phyloP scores from a whole-genome alignment of 495 filamentous ascomycete genomes.

The Hyaloscypha finlandica region DNA sequence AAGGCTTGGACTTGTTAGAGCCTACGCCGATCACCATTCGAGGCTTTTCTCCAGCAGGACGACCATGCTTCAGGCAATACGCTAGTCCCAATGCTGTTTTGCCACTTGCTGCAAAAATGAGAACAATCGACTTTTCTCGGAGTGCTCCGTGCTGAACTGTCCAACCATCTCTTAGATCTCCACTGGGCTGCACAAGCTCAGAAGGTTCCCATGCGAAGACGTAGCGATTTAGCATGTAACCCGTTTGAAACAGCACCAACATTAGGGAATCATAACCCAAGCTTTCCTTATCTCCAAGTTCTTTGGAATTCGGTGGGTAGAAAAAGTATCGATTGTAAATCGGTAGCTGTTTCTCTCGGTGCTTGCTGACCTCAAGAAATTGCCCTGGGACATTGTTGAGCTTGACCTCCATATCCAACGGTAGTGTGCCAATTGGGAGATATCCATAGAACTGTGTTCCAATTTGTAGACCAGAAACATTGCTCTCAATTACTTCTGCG shows the following conservation, averaged over 20 bases:
- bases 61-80: slow-evolving; percentile 35
- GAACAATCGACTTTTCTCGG: slow-evolving; percentile 42
- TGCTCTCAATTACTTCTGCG: slow-evolving; percentile 51
- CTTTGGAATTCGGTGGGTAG: slow-evolving; percentile 26
- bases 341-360: slow-evolving; percentile 45
- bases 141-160: slow-evolving; percentile 42
- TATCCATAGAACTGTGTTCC: slow-evolving; percentile 43
- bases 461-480: slow-evolving; percentile 33
- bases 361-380: slow-evolving; percentile 44
- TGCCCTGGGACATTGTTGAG: slow-evolving; percentile 32
- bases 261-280: slow-evolving; percentile 46
- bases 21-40: slow-evolving; percentile 40
- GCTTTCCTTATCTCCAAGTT: slow-evolving; percentile 23
- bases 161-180: slow-evolving; percentile 39
- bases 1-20: slow-evolving; percentile 35
- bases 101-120: slow-evolving; percentile 48
- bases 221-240: slow-evolving; percentile 48
- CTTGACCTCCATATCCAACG: slow-evolving; percentile 36
- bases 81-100: slow-evolving; percentile 52
- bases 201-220: slow-evolving; percentile 43
- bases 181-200: slow-evolving; percentile 40
- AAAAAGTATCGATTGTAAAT: slow-evolving; percentile 56
- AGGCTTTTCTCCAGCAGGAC: slow-evolving; percentile 31
- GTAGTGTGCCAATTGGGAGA: slow-evolving; percentile 43
- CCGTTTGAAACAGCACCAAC: slow-evolving; percentile 45